Percentiles rank a stretch among this genome's conserved stretches.
These are phyloP conservation scores for Brassica hybrid DNA, from an alignment of 441 rosid genomes.

Conservation along the genomic window DNA sequence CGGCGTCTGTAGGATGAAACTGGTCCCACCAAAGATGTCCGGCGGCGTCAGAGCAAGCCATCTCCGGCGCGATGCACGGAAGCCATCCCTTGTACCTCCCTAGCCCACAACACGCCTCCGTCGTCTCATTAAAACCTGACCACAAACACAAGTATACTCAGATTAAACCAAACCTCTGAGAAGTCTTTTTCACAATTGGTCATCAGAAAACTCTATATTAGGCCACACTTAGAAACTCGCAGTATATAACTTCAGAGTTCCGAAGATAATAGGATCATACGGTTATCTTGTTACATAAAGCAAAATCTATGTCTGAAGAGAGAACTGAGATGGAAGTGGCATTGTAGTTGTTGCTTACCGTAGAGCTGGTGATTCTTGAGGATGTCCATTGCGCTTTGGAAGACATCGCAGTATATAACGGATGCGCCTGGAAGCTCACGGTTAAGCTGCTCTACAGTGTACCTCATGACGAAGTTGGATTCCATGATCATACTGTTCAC, in stretches of 20 bases:
- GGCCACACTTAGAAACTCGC: neutral
- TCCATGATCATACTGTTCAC: conserved; percentile 79
- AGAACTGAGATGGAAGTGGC: neutral
- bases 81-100: conserved; percentile 87
- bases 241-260: neutral
- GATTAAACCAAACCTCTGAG: neutral
- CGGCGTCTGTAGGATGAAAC: conserved; percentile 89
- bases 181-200: neutral
- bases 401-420: conserved; percentile 79
- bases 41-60: conserved; percentile 77
- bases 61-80: conserved; percentile 73
- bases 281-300: neutral
- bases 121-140: conserved; percentile 70
- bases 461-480: conserved; percentile 83
- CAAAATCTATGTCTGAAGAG: neutral
- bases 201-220: neutral
- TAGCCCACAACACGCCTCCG: conserved; percentile 87
- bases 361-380: conserved; percentile 62
- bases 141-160: conserved; percentile 1
- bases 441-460: conserved; percentile 60
- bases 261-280: neutral
- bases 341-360: conserved; percentile 49
- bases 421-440: conserved; percentile 58
- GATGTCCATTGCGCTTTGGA: conserved; percentile 82
- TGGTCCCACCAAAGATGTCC: conserved; percentile 92